These are phyloP conservation scores for Hirsutella rhossiliensis DNA, from an alignment of 2,329 filamentous ascomycete genomes.

Conservation along the genomic window DNA sequence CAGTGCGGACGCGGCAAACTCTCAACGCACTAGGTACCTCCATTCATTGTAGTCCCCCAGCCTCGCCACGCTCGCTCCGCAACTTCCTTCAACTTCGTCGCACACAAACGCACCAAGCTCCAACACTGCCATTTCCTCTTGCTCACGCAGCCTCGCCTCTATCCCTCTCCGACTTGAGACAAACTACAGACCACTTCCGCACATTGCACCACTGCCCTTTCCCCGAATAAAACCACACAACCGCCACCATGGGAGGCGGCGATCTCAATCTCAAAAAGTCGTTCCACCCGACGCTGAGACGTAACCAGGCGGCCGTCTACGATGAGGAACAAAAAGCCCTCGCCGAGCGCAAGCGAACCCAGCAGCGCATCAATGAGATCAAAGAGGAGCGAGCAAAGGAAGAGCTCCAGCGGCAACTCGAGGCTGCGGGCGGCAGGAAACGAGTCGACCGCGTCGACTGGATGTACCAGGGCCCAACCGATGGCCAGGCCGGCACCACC, in stretches of 20 bases:
- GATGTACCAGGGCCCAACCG: constrained; percentile 89
- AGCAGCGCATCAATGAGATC: constrained; percentile 83
- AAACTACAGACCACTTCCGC: too few species aligned
- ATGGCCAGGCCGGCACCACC: constrained; percentile 60
- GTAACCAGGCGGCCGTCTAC: constrained; percentile 85
- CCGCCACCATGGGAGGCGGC: constrained; percentile 70
- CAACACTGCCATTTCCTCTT: too few species aligned
- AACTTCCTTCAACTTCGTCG: too few species aligned
- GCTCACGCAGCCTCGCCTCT: too few species aligned
- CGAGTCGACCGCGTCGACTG: constrained; percentile 80
- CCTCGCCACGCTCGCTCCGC: too few species aligned
- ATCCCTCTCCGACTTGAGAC: too few species aligned
- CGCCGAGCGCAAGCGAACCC: constrained; percentile 87
- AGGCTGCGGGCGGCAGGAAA: constrained; percentile 74
- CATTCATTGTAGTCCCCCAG: too few species aligned
- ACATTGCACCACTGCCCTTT: too few species aligned
- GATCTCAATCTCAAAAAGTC: constrained; percentile 93
- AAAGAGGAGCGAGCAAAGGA: constrained; percentile 89
- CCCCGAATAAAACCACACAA: not conserved
- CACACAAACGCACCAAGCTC: too few species aligned
- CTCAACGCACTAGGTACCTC: too few species aligned
- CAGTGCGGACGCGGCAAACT: too few species aligned
- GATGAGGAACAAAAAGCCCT: constrained; percentile 86
- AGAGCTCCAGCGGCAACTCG: constrained; percentile 81
- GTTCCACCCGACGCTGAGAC: constrained; percentile 85